Evolutionary conservation across 2,329 filamentous ascomycete species (phyloP).

Genomic region (Neoarthrinium moseri): DNA sequence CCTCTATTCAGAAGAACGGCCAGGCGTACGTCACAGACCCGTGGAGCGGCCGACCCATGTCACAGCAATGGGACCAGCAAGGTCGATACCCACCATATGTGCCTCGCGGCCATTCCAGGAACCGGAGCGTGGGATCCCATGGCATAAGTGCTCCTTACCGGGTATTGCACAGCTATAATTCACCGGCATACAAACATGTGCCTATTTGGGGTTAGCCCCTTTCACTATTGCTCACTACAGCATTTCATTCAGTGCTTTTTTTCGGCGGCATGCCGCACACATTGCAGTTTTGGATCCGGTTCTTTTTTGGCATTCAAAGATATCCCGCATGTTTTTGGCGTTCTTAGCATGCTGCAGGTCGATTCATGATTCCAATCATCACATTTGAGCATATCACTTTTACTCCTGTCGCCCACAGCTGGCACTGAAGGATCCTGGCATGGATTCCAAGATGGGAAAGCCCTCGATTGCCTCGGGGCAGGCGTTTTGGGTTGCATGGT

Average conservation of each 20-base stretch:
- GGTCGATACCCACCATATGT: constrained; percentile 30
- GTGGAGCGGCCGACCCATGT: constrained; percentile 24
- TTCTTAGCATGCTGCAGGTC: too few relatives aligned
- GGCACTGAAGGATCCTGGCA: too few relatives aligned
- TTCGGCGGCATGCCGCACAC: neutral
- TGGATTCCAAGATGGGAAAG: too few relatives aligned
- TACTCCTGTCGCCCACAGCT: too few relatives aligned
- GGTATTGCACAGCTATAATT: constrained; percentile 58
- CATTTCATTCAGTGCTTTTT: neutral
- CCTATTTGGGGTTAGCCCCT: constrained; percentile 52
- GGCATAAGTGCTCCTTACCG: constrained; percentile 41
- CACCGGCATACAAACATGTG: constrained; percentile 52
- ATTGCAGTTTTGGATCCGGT: neutral
- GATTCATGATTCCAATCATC: too few relatives aligned
- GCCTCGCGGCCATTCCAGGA: constrained; percentile 35
- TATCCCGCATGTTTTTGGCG: neutral
- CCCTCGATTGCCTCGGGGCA: too few relatives aligned
- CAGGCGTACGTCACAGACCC: constrained; percentile 20
- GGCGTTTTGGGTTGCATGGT: too few relatives aligned
- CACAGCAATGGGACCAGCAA: constrained; percentile 28
- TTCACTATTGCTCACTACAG: neutral
- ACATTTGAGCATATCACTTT: too few relatives aligned
- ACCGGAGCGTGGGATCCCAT: constrained; percentile 34
- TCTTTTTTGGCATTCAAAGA: neutral
- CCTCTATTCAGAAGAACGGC: constrained; percentile 19